These are phyloP conservation scores for Paramecium biaurelia DNA, from an alignment of 73 alveolate genomes.

Conservation along the genomic window DNA sequence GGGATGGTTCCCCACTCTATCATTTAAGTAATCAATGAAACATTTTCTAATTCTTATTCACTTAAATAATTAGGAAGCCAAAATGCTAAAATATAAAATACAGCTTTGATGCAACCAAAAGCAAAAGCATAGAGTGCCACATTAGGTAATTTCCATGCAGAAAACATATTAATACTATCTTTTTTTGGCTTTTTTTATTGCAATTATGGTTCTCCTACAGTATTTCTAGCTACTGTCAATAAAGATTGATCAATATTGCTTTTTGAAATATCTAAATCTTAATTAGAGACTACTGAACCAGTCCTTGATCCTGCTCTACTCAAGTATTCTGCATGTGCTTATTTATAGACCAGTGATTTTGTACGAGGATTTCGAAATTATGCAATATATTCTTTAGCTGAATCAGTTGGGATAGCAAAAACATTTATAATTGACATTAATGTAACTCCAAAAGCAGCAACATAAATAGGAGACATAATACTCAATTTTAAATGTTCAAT, in stretches of 20 bases:
- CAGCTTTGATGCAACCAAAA: conserved; percentile 44
- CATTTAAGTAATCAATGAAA: conserved; percentile 11
- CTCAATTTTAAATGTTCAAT: neutral
- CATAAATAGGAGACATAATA: neutral
- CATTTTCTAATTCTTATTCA: neutral
- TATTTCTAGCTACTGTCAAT: neutral
- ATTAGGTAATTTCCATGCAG: conserved; percentile 52
- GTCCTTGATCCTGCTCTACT: conserved; percentile 5
- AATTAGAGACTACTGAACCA: neutral
- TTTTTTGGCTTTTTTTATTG: neutral
- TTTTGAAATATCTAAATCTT: neutral
- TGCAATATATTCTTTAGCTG: neutral
- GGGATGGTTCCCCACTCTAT: conserved; percentile 51
- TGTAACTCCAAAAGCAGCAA: neutral
- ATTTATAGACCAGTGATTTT: neutral
- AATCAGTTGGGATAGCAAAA: neutral
- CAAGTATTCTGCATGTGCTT: neutral
- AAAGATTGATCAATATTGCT: neutral
- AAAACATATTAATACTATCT: neutral
- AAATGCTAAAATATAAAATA: conserved; percentile 20
- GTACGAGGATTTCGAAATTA: neutral
- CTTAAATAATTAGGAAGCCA: conserved; percentile 36
- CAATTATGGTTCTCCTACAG: neutral
- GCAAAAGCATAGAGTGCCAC: conserved; percentile 55
- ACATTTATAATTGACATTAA: neutral